Conservation (phyloP, 495 filamentous ascomycete species). For the Darksidea phi region DNA sequence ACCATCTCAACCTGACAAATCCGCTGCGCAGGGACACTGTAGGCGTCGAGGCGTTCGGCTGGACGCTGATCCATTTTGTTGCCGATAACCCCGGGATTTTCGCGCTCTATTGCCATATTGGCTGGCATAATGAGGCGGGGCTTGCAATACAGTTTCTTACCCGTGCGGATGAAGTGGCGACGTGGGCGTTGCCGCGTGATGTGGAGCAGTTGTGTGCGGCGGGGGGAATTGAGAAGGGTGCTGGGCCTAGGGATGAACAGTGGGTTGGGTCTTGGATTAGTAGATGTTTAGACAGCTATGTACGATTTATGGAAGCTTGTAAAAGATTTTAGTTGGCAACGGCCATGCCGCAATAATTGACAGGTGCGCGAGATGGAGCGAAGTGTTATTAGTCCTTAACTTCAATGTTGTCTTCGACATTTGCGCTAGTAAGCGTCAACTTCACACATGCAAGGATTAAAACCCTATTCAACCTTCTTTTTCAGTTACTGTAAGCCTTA, state of each 20-base stretch:
- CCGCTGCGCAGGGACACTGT: conserved; percentile 40
- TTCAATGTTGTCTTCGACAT: no score
- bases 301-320: no score
- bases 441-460: no score
- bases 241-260: conserved; percentile 48
- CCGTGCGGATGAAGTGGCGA: conserved; percentile 46
- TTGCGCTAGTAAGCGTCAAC: no score
- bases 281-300: no score
- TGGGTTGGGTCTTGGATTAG: conserved; percentile 20
- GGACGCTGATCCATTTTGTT: conserved; percentile 38
- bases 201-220: conserved; percentile 46
- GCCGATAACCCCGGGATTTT: conserved; percentile 43
- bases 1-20: conserved; percentile 33
- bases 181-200: conserved; percentile 48
- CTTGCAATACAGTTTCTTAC: conserved; percentile 60
- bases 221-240: conserved; percentile 48
- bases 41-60: conserved; percentile 39
- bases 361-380: no score
- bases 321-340: no score
- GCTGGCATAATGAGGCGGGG: conserved; percentile 60
- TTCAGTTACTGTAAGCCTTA: no score
- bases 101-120: conserved; percentile 43
- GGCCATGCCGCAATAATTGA: no score
- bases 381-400: no score
- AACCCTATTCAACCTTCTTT: no score